Evolutionary conservation across 495 filamentous ascomycete genomes (phyloP), one percentile per base, ranked within the genome.

Genomic region (Aspergillus affinis): DNA sequence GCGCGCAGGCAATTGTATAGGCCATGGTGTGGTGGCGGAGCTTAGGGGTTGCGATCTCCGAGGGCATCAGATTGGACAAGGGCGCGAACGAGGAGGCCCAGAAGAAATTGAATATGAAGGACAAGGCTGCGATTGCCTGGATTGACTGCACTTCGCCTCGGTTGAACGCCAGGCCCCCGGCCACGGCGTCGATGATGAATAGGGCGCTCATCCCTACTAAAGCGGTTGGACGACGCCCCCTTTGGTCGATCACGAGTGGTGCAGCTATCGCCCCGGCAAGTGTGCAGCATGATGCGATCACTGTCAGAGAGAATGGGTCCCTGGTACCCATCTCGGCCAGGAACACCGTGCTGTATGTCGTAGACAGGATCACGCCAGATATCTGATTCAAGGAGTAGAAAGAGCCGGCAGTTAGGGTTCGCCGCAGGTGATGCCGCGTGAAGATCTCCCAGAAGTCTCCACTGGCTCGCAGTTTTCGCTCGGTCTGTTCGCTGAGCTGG

Each of bases 301-400:
- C 67, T 0, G 74, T 76, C 32, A 74, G 56, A 0, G 69, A 55
- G 59, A 76, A 76, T 9, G 69, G 45, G 29, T 75, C 58, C 2
- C 54, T 64, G 27, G 72, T 57, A 2, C 71, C 72, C 17, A 76
- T 30, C 26, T 74, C 60, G 7, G 65, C 68, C 15, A 76, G 71
- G 50, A 76, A 76, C 21, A 75, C 67, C 0, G 72, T 75, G 4
- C 69, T 65, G 32, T 76, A 76, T 2, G 74, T 76, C 0, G 74
- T 76, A 13, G 74, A 76, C 17, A 76, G 65, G 19, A 76, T 75
- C 41, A 76, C 45, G 19, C 74, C 74, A 12, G 74, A 76, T 3
- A 76, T 65, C 30, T 76, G 74, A 27, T 76, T 75, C n/a, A 76
- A 57, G 9, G 71, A 75, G 56, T 66, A 76, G 59, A 76, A 76